Conservation (phyloP, 2,329 filamentous ascomycete species). For the Cladorrhinum sp. region DNA sequence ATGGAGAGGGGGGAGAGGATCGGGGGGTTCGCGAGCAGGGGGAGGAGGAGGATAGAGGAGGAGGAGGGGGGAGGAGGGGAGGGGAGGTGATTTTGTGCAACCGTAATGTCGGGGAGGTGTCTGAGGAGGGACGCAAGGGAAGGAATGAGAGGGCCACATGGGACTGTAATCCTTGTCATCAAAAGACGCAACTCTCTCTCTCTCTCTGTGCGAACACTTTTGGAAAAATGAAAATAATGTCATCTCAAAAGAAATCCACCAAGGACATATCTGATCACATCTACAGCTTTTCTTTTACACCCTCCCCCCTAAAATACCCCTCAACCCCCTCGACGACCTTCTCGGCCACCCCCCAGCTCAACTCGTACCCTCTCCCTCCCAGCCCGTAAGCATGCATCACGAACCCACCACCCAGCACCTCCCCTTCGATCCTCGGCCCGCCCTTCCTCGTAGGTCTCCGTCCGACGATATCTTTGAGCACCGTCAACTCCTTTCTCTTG, state of each 20-base stretch:
- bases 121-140: too few species aligned
- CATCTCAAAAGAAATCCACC: too few species aligned
- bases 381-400: conserved; percentile 49
- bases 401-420: conserved; percentile 31
- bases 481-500: conserved; percentile 22
- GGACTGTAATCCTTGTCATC: too few species aligned
- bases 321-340: conserved; percentile 38
- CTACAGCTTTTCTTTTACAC: conserved; percentile 13
- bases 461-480: conserved; percentile 32
- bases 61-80: neutral
- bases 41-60: conserved; percentile 27
- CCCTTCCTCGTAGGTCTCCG: conserved; percentile 30
- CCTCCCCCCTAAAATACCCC: conserved; percentile 14
- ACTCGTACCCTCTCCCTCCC: conserved; percentile 48
- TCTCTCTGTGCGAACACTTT: too few species aligned
- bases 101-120: too few species aligned
- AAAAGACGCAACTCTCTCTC: too few species aligned
- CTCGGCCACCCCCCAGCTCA: conserved; percentile 48
- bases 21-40: conserved; percentile 49
- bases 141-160: too few species aligned
- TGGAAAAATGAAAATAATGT: too few species aligned
- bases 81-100: too few species aligned
- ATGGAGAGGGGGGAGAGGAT: conserved; percentile 50
- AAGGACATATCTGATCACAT: neutral
- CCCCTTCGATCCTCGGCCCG: conserved; percentile 42